These are phyloP conservation scores for Tuber aestivum DNA, from an alignment of 495 filamentous ascomycete genomes.

Conservation along the genomic window DNA sequence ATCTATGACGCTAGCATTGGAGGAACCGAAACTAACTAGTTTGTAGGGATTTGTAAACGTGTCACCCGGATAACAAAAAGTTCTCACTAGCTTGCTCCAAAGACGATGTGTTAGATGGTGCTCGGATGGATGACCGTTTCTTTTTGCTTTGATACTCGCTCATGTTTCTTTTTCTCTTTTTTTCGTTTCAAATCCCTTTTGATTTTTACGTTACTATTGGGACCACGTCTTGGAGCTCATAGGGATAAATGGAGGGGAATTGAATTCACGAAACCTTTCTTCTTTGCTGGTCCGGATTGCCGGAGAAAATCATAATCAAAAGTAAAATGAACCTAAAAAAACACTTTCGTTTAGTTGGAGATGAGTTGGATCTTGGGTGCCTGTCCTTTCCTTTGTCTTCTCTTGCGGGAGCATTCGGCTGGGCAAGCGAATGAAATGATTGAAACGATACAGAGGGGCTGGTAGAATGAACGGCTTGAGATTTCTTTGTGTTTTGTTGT, in stretches of 20 bases:
- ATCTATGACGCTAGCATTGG: background rate
- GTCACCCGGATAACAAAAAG: constrained; percentile 2
- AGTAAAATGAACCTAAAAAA: constrained; percentile 35
- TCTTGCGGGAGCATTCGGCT: constrained; percentile 25
- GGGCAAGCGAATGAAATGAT: constrained; percentile 25
- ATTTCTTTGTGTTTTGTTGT: background rate
- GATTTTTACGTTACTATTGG: constrained; percentile 32
- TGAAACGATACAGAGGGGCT: constrained; percentile 5
- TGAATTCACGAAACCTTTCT: constrained; percentile 30
- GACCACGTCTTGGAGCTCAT: constrained; percentile 21
- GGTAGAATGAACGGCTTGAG: constrained; percentile 4
- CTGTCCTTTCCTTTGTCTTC: constrained; percentile 24
- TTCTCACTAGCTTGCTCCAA: constrained; percentile 15
- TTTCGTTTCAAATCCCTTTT: background rate
- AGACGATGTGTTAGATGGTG: constrained; percentile 14
- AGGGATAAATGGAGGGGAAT: constrained; percentile 38
- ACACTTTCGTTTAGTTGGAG: constrained; percentile 22
- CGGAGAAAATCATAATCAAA: constrained; percentile 20
- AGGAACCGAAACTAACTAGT: constrained; percentile 14
- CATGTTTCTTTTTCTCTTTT: constrained; percentile 27
- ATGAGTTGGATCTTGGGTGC: background rate
- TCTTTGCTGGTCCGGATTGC: constrained; percentile 28
- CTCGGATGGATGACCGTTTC: constrained; percentile 13
- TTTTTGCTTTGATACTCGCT: constrained; percentile 15
- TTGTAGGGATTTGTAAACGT: constrained; percentile 39